phyloP scores from a whole-genome alignment of 1,139 yeast species.

The Hansenula sp. region DNA sequence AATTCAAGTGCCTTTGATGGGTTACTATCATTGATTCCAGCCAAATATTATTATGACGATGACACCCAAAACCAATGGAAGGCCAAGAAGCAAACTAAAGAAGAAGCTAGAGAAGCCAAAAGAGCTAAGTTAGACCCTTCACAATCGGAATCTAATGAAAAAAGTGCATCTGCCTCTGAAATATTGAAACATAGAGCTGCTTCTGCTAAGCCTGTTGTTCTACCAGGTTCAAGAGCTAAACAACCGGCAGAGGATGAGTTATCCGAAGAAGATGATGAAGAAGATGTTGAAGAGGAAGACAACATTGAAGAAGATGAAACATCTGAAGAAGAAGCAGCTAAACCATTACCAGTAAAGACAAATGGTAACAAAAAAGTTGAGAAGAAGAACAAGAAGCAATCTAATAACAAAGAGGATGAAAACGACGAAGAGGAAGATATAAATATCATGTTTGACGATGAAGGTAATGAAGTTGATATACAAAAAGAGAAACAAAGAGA shows the following conservation, averaged over 20 bases:
- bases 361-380: background rate
- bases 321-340: constrained; percentile 7
- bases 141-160: constrained; percentile 34
- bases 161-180: constrained; percentile 66
- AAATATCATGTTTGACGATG: constrained; percentile 68
- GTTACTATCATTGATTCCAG: constrained; percentile 84
- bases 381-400: background rate
- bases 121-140: constrained; percentile 76
- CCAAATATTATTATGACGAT: constrained; percentile 83
- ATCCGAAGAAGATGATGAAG: constrained; percentile 20
- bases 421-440: constrained; percentile 34
- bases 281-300: constrained; percentile 17
- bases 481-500: constrained; percentile 9
- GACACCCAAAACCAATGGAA: constrained; percentile 85
- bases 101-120: constrained; percentile 58
- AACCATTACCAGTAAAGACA: constrained; percentile 2
- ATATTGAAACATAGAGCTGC: constrained; percentile 53
- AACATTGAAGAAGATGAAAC: constrained; percentile 8
- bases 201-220: constrained; percentile 53
- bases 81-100: constrained; percentile 70
- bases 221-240: constrained; percentile 44
- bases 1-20: constrained; percentile 84
- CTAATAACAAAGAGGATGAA: constrained; percentile 4
- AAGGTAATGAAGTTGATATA: constrained; percentile 54
- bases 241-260: constrained; percentile 31